Evolutionary conservation across 1,284 basidiomycete species (phyloP).

Genomic region (Puccinia horiana): DNA sequence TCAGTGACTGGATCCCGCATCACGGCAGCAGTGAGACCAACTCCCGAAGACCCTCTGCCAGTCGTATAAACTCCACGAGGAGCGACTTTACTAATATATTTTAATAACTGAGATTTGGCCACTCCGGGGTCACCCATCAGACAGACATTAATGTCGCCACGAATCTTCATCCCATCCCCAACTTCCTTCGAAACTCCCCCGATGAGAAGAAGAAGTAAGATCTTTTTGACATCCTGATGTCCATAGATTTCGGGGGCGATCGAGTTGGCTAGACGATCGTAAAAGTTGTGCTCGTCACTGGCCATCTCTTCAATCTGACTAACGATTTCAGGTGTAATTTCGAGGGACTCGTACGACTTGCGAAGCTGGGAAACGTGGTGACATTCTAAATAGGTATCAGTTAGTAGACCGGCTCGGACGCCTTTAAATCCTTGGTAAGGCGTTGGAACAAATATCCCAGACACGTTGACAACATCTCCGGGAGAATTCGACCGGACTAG

Average conservation of each 20-base stretch:
- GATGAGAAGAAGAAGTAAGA: conserved; percentile 86
- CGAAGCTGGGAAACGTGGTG: conserved; percentile 92
- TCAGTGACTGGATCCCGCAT: conserved; percentile 99
- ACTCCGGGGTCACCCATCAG: conserved; percentile 99
- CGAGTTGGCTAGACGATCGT: conserved; percentile 71
- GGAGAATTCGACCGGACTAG: conserved; percentile 90
- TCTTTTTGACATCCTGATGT: conserved; percentile 96
- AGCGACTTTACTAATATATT: conserved; percentile 98
- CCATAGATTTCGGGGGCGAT: conserved; percentile 99
- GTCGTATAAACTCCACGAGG: conserved; percentile 98
- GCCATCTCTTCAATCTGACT: conserved; percentile 71
- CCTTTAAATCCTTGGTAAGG: conserved; percentile 86
- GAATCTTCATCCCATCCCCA: conserved; percentile 97
- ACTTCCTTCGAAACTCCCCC: conserved; percentile 93
- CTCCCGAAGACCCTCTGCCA: conserved; percentile 94
- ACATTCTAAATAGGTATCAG: conserved; percentile 93
- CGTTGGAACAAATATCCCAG: conserved; percentile 84
- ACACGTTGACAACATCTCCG: conserved; percentile 90
- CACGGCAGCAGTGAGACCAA: conserved; percentile 96
- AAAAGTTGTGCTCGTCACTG: conserved; percentile 72
- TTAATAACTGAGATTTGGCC: conserved; percentile 95
- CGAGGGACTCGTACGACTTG: conserved; percentile 95
- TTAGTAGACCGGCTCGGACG: conserved; percentile 87
- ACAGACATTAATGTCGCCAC: conserved; percentile 96
- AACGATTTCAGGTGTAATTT: conserved; percentile 81